These are phyloP conservation scores for Wolfiporia cocos DNA, from an alignment of 1,284 basidiomycete genomes.

Conservation along the genomic window DNA sequence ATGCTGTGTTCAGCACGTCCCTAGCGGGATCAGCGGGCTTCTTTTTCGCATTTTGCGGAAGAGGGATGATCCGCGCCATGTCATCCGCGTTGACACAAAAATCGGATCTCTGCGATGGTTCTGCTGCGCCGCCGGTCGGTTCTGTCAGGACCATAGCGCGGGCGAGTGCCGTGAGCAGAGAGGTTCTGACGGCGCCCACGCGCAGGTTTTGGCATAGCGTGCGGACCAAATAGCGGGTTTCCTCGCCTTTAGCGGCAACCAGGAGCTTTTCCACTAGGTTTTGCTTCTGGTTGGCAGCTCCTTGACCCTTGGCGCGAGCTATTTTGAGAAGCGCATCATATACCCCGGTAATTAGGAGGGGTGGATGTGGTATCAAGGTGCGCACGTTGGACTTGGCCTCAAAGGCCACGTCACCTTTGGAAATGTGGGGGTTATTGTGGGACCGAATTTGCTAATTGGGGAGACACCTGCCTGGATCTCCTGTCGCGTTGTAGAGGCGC, in stretches of 20 bases:
- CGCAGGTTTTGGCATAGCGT: conserved; percentile 80
- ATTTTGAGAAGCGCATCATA: conserved; percentile 65
- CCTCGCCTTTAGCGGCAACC: conserved; percentile 82
- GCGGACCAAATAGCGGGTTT: conserved; percentile 79
- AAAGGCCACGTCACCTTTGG: conserved; percentile 73
- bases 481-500: conserved; percentile 55
- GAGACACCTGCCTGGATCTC: conserved; percentile 45
- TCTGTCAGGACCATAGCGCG: conserved; percentile 69
- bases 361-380: conserved; percentile 70
- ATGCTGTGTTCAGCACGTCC: conserved; percentile 41
- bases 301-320: conserved; percentile 62
- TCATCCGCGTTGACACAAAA: conserved; percentile 34
- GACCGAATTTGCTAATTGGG: not conserved
- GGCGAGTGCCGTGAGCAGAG: conserved; percentile 80
- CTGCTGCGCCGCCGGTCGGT: conserved; percentile 23
- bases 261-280: conserved; percentile 79
- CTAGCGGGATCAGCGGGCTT: conserved; percentile 38
- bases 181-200: conserved; percentile 83
- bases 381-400: conserved; percentile 76
- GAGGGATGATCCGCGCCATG: conserved; percentile 31
- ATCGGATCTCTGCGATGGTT: conserved; percentile 21
- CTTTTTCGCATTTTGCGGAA: conserved; percentile 34
- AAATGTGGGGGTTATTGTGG: too few species aligned
- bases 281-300: conserved; percentile 73
- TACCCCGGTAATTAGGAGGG: conserved; percentile 59